Evolutionary conservation across 1,139 yeast genomes (phyloP), one percentile per base, ranked within the genome.

Genomic region (Taphrina communis): DNA sequence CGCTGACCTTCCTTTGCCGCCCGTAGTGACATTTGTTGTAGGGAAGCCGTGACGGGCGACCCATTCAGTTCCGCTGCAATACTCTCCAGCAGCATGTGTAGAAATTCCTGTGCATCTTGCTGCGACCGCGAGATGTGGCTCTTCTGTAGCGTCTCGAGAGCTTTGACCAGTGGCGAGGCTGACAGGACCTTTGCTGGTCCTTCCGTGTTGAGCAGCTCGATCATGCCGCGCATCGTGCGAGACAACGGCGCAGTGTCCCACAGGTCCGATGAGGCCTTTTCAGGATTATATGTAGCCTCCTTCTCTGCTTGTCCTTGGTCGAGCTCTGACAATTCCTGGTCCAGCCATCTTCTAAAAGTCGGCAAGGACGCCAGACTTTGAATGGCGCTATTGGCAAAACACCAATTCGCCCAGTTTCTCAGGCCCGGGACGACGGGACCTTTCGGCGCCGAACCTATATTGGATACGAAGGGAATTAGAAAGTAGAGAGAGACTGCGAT

Each of bases 41-140:
- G n/a, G 6, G 67, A 63, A 3, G n/a, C 67, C 12, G 46, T 41
- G 46, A 39, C 61, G 11, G 67, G 59, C 39, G 55, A 46, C 6
- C 19, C 19, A 36, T 63, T 63, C 46, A 55, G 61, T 21, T 63
- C 67, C 12, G 67, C 67, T 14, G 67, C 67, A 38, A 63, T 56
- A 19, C 61, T 53, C 36, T 63, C 67, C 19, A 63, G 67, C 17
- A 63, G 19, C 44, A 63, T 46, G 38, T 63, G 67, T 6, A 63
- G 67, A 36, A 63, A 63, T 52, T 63, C 67, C 25, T 63, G 67
- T 8, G 67, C 67, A n/a, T 63, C 67, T 21, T 63, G 67, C 17
- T 63, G 67, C 8, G 58, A 46, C n/a, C 67, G 60, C n/a, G 67
- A 63, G n/a, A 63, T 55, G 55, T 39, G 61, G 44, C 59, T 57